These are phyloP conservation scores for Cordyceps farinosa DNA, from an alignment of 2,329 filamentous ascomycete species.

Conservation along the genomic window DNA sequence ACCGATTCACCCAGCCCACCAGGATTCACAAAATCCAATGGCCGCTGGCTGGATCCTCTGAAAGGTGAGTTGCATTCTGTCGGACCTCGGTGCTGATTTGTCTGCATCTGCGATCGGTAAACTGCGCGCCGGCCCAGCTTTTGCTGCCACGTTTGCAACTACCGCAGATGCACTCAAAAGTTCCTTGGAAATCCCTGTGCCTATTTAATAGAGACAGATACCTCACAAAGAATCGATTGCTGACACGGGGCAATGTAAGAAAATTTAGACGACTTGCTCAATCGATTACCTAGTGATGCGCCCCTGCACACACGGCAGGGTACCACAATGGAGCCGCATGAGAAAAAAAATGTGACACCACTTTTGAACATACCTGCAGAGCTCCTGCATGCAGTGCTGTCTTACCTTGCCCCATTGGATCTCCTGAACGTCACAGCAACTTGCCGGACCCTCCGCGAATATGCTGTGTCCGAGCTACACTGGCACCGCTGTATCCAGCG, in stretches of 20 bases:
- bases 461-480: slow-evolving; percentile 62
- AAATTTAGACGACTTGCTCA: slow-evolving; percentile 16
- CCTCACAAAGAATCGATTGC: slow-evolving; percentile 1
- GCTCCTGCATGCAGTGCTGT: slow-evolving; percentile 68
- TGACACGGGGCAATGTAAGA: slow-evolving; percentile 3
- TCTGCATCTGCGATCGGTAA: not conserved
- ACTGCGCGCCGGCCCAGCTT: not conserved
- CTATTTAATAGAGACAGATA: not conserved
- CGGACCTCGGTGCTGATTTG: not conserved
- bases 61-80: slow-evolving; percentile 5
- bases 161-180: slow-evolving; percentile 3
- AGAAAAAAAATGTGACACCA: slow-evolving; percentile 17
- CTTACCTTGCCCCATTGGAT: slow-evolving; percentile 61
- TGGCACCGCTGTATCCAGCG: slow-evolving; percentile 70
- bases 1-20: slow-evolving; percentile 14
- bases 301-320: slow-evolving; percentile 9
- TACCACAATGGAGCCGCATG: slow-evolving; percentile 9
- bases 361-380: slow-evolving; percentile 67
- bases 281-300: slow-evolving; percentile 10
- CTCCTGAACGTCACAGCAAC: slow-evolving; percentile 58
- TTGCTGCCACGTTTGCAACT: not conserved
- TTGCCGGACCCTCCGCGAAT: slow-evolving; percentile 57
- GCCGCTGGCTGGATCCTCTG: slow-evolving; percentile 16
- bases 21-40: slow-evolving; percentile 13
- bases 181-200: not conserved